phyloP scores from a whole-genome alignment of 2,329 filamentous ascomycete species.

The Colletotrichum shisoi region DNA sequence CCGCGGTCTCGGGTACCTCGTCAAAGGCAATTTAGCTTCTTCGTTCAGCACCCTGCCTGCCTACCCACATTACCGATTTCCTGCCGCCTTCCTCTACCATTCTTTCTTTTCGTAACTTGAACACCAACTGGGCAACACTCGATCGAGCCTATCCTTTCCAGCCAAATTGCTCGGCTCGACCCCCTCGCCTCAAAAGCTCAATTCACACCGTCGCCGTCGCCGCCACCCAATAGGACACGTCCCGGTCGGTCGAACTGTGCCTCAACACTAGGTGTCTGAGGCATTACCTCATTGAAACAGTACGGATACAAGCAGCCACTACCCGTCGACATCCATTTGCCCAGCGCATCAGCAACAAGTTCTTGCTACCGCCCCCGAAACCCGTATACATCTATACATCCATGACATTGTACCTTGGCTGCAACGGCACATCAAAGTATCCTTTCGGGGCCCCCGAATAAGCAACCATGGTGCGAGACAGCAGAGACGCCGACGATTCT shows the following conservation, averaged over 20 bases:
- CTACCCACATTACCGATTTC: not conserved
- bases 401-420: slow-evolving; percentile 17
- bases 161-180: not conserved
- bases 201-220: not conserved
- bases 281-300: slow-evolving; percentile 36
- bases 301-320: slow-evolving; percentile 25
- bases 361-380: slow-evolving; percentile 23
- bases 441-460: slow-evolving; percentile 20
- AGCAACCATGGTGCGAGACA: slow-evolving; percentile 53
- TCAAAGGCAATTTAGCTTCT: slow-evolving; percentile 21
- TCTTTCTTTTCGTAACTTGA: slow-evolving; percentile 4
- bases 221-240: slow-evolving; percentile 22
- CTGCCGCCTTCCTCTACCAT: not conserved
- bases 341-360: slow-evolving; percentile 30
- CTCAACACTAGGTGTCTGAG: not conserved
- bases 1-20: slow-evolving; percentile 34
- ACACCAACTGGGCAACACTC: not conserved
- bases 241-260: not conserved
- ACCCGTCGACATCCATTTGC: slow-evolving; percentile 14
- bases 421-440: slow-evolving; percentile 6
- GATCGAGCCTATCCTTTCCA: not conserved
- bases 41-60: too few species aligned
- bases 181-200: slow-evolving; percentile 5
- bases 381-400: slow-evolving; percentile 23
- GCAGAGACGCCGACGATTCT: slow-evolving; percentile 58